Evolutionary conservation across 495 filamentous ascomycete species (phyloP), one percentile per base, ranked within the genome.

Genomic region (Aspergillus coremiiformis): DNA sequence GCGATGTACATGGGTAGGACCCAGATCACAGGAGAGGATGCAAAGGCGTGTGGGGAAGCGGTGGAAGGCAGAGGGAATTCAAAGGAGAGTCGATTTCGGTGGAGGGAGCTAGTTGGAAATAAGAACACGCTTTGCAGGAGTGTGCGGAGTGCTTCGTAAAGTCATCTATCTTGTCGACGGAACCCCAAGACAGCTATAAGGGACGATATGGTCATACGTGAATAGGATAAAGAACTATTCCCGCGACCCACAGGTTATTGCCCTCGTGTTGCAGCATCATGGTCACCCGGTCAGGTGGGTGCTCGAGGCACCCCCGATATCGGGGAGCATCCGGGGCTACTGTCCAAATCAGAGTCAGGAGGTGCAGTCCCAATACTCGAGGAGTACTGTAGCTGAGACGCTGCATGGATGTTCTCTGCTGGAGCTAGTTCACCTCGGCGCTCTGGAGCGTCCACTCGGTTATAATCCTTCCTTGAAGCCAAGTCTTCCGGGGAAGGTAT

Each of bases 281-380:
- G 37, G 20, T 23, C 35, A 27, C 46, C 21, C 7, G 11, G 21
- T 11, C 37, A 29, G 0, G 17, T 37, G 17, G 41, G 21, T n/a
- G 39, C 24, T 17, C 33, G 21, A 23, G 48, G 47, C 11, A 22
- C 24, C 23, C 44, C 29, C 5, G 37, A 51, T 4, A 37, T 44
- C n/a, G 56, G 50, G 9, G 50, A 54, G n/a, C 19, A 32, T 5
- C 50, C 29, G 12, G 55, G 52, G n/a, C 52, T 61, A 19, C 53
- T 53, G 27, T 59, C 56, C 20, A 35, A 3, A 44, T 56, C 53
- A 33, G 53, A 50, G 19, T 56, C 57, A 29, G 23, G 52, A 5
- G 44, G 43, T 9, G 43, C 48, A 27, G 48, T 45, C 15, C 51
- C 49, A 14, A 37, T n/a, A 15, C 48, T 52, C 12, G 51, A 52